Percentiles rank a stretch among this genome's conserved stretches.
Conservation (phyloP, 139 green algal species). For the Haematococcus lacustris region DNA sequence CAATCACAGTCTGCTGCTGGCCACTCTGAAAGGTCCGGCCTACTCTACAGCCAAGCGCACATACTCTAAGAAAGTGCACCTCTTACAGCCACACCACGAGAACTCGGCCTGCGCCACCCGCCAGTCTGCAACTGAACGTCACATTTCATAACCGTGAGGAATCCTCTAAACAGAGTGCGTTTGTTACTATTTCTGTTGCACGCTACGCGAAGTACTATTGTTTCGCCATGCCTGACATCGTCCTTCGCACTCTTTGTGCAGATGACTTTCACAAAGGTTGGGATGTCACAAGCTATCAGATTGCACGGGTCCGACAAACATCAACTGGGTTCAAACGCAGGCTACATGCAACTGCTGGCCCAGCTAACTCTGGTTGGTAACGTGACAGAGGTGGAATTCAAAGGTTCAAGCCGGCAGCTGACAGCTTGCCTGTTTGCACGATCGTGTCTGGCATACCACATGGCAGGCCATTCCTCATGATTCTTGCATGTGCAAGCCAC, state of each 20-base stretch:
- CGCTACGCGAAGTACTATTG: not conserved
- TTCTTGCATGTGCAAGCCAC: not conserved
- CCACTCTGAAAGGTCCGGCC: too few relatives aligned
- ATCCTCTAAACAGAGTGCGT: too few relatives aligned
- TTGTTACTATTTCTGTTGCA: not conserved
- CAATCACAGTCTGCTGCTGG: too few relatives aligned
- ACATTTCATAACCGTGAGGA: too few relatives aligned
- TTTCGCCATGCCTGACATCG: conserved; percentile 7
- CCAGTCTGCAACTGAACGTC: too few relatives aligned
- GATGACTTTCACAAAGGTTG: conserved; percentile 15
- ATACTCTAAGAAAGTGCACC: too few relatives aligned
- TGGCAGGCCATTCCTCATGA: too few relatives aligned
- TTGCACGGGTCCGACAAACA: too few relatives aligned
- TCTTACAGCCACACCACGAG: too few relatives aligned
- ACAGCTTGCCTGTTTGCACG: not conserved
- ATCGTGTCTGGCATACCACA: not conserved
- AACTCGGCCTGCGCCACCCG: too few relatives aligned
- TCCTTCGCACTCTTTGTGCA: too few relatives aligned
- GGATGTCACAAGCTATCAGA: not conserved
- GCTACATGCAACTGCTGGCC: conserved; percentile 64
- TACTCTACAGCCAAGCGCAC: too few relatives aligned
- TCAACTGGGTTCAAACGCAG: conserved; percentile 36
- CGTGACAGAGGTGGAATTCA: conserved; percentile 41
- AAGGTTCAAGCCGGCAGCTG: conserved; percentile 21
- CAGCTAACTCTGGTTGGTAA: conserved; percentile 77